These are phyloP conservation scores for Globisporangium nagaii DNA, from an alignment of 352 stramenopile genomes.

Conservation along the genomic window DNA sequence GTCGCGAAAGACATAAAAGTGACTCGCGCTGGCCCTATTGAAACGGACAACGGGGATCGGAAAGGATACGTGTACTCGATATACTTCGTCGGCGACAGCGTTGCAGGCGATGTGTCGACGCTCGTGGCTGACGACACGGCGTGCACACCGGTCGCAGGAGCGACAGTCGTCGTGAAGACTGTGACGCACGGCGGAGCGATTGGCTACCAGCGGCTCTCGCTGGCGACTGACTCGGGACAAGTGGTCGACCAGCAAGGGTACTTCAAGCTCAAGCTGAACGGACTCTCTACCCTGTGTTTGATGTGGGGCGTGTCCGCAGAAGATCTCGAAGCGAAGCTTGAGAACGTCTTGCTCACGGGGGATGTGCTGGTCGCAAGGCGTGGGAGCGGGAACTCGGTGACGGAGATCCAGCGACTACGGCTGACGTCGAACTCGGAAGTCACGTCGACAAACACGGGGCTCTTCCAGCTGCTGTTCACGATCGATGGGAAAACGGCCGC, in stretches of 20 bases:
- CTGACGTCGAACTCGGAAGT: slow-evolving; percentile 66
- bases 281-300: slow-evolving; percentile 31
- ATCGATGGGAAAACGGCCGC: slow-evolving; percentile 43
- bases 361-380: slow-evolving; percentile 54
- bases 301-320: slow-evolving; percentile 46
- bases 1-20: slow-evolving; percentile 43
- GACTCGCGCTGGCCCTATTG: slow-evolving; percentile 34
- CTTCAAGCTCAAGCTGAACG: slow-evolving; percentile 36
- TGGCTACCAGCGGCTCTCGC: slow-evolving; percentile 69
- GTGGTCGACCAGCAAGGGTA: slow-evolving; percentile 51
- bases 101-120: slow-evolving; percentile 79
- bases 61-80: slow-evolving; percentile 88
- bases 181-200: slow-evolving; percentile 73
- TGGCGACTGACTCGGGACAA: slow-evolving; percentile 79
- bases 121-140: slow-evolving; percentile 17
- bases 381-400: slow-evolving; percentile 55
- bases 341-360: slow-evolving; percentile 27
- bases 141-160: slow-evolving; percentile 24
- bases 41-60: slow-evolving; percentile 20
- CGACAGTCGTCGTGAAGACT: slow-evolving; percentile 30
- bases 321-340: slow-evolving; percentile 41
- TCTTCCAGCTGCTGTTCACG: slow-evolving; percentile 66
- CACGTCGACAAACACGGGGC: slow-evolving; percentile 26
- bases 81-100: slow-evolving; percentile 86
- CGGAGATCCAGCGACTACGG: slow-evolving; percentile 61